phyloP scores from a whole-genome alignment of 2,329 filamentous ascomycete genomes.

The Cucurbitaria berberidis region DNA sequence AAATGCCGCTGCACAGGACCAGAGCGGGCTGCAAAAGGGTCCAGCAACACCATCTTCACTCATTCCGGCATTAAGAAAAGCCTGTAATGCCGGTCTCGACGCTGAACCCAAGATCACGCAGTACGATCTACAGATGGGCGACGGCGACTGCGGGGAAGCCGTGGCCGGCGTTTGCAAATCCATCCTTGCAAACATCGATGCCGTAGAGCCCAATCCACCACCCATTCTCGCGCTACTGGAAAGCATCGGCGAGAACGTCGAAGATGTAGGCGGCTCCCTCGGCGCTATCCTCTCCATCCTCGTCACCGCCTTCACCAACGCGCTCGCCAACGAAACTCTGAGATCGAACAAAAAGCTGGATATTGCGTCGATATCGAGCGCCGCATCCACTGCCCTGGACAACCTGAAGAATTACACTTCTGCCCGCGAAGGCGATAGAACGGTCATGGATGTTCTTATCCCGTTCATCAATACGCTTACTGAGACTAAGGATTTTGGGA shows the following conservation, averaged over 20 bases:
- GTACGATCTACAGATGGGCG: conserved; percentile 82
- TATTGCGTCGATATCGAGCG: conserved; percentile 43
- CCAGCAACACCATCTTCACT: conserved; percentile 50
- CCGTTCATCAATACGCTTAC: conserved; percentile 79
- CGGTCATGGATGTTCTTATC: conserved; percentile 85
- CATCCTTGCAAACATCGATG: conserved; percentile 56
- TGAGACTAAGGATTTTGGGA: conserved; percentile 67
- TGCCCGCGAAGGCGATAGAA: conserved; percentile 85
- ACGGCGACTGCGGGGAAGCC: conserved; percentile 82
- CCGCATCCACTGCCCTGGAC: conserved; percentile 53
- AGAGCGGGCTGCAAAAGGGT: conserved; percentile 27
- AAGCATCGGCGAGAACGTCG: conserved; percentile 66
- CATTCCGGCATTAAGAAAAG: conserved; percentile 49
- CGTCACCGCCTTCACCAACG: conserved; percentile 73
- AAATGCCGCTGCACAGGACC: conserved; percentile 31
- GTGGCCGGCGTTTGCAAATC: conserved; percentile 69
- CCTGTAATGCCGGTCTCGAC: conserved; percentile 57
- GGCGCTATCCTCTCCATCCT: conserved; percentile 84
- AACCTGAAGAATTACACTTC: conserved; percentile 74
- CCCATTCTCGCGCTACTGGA: conserved; percentile 63
- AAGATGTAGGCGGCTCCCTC: conserved; percentile 75
- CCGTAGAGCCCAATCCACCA: conserved; percentile 60
- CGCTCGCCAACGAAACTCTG: conserved; percentile 42
- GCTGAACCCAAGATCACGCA: conserved; percentile 70
- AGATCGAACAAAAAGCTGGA: conserved; percentile 35